Base-by-base conservation (phyloP, 176 grass and related monocot genomes). In the Zea luxurians region DNA sequence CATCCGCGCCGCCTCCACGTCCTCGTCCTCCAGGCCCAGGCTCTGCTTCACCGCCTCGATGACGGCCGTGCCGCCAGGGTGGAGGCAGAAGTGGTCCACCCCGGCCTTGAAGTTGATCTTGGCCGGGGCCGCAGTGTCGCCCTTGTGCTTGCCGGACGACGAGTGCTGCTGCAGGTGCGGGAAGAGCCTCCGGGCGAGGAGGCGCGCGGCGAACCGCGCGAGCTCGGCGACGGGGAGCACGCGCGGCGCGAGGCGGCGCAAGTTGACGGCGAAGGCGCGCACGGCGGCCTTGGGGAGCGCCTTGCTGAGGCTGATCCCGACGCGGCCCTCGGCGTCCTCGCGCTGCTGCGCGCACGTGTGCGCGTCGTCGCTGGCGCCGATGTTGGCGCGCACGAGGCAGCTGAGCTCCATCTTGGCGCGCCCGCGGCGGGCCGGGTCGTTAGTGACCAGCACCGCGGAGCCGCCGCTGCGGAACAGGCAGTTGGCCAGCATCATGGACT, bases 401-500 rank as follows among this genome's bases (percentile, higher is more conserved):
- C 76, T 38, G 5, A 94, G 80, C 35, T 34, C 79, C 89, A 94
- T 84, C 92, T 94, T 94, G 37, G 89, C 80, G 4, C 77, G 83
- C 1, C 37, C 4, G 0, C 53, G 35, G 71, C 59, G 61, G n/a
- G 79, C 62, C 17, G 77, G 83, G 49, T 94, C 83, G 86, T 94
- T 94, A 52, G 86, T 91, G 35, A 94, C 47, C 68, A 94, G 37
- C 77, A 37, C 58, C 1, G 89, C 84, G 10, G 83, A 35, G 37
- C 86, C 86, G 44, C 92, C 92, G 54, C 72, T 79, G 46, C 92
- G 86, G 62, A 94, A 94, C 1, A 94, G 80, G 68, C 82, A 86
- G 87, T 94, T 94, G 13, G 82, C 89, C 7, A 94, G 86, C 92
- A 95, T 89, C 92, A 95, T 95, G 45, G 92, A 91, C 75, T 52